These are phyloP conservation scores for Selaginella tamariscina DNA, from an alignment of 75 land plant species.

Conservation along the genomic window DNA sequence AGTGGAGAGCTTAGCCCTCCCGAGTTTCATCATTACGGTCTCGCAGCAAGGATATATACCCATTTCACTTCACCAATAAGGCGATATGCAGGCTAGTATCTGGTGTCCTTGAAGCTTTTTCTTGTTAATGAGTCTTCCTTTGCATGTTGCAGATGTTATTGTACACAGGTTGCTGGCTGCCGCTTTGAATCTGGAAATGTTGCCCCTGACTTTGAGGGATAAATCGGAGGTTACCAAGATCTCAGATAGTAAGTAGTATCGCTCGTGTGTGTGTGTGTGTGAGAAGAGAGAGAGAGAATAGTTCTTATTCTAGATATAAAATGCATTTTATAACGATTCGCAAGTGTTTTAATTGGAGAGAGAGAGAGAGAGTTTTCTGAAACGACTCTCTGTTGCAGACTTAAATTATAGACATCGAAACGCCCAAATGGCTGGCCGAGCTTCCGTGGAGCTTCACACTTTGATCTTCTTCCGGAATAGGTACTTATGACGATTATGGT, in stretches of 20 bases:
- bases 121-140: neutral
- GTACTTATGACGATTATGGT: slow-evolving; percentile 21
- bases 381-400: slow-evolving; percentile 41
- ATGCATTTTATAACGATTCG: too few species aligned
- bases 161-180: slow-evolving; percentile 95
- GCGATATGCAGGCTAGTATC: slow-evolving; percentile 78
- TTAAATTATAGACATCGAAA: slow-evolving; percentile 91
- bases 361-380: neutral
- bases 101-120: neutral
- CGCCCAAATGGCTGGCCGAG: slow-evolving; percentile 98
- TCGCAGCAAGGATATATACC: slow-evolving; percentile 84
- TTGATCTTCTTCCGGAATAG: slow-evolving; percentile 78
- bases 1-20: slow-evolving; percentile 87
- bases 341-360: too few species aligned
- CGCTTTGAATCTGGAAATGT: slow-evolving; percentile 56
- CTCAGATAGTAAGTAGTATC: slow-evolving; percentile 93
- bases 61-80: slow-evolving; percentile 98
- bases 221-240: slow-evolving; percentile 55
- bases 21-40: slow-evolving; percentile 88
- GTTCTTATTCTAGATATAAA: too few species aligned
- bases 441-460: slow-evolving; percentile 98
- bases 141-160: slow-evolving; percentile 65
- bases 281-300: too few species aligned
- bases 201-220: slow-evolving; percentile 67
- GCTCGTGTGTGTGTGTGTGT: too few species aligned